phyloP scores from a whole-genome alignment of 2,329 filamentous ascomycete genomes.

The Sclerotinia spermophila region DNA sequence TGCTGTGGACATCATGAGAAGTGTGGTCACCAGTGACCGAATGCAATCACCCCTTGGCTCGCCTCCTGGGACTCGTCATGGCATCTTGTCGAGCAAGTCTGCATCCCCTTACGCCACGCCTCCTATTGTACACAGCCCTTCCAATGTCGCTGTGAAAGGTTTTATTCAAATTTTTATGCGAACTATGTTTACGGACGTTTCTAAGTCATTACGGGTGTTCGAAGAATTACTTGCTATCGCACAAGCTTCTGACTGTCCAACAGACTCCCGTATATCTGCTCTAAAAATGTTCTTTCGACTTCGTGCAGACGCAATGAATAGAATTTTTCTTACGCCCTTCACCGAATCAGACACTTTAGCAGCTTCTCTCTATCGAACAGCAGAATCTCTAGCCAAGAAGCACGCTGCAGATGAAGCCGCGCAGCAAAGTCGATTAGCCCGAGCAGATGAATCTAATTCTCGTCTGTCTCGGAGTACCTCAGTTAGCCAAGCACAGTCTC shows the following conservation, averaged over 20 bases:
- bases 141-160: slow-evolving; percentile 68
- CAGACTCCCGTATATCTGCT: slow-evolving; percentile 67
- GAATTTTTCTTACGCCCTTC: slow-evolving; percentile 66
- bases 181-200: slow-evolving; percentile 61
- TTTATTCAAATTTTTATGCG: slow-evolving; percentile 74
- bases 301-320: slow-evolving; percentile 75
- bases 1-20: slow-evolving; percentile 51
- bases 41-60: slow-evolving; percentile 41
- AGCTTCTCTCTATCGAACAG: slow-evolving; percentile 63
- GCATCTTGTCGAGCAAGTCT: slow-evolving; percentile 24
- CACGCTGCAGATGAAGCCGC: slow-evolving; percentile 42
- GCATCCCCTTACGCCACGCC: slow-evolving; percentile 22
- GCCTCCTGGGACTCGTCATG: slow-evolving; percentile 31
- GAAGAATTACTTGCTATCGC: slow-evolving; percentile 62
- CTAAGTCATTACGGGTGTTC: slow-evolving; percentile 62
- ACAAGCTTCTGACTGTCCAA: slow-evolving; percentile 55
- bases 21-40: slow-evolving; percentile 49
- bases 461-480: slow-evolving; percentile 37
- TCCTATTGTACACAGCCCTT: slow-evolving; percentile 46
- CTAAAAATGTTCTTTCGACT: slow-evolving; percentile 79
- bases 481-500: slow-evolving; percentile 31
- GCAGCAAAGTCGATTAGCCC: slow-evolving; percentile 38
- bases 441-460: slow-evolving; percentile 38
- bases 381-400: slow-evolving; percentile 47
- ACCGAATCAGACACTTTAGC: slow-evolving; percentile 73